Percentiles rank a stretch among this genome's conserved stretches.
These are phyloP conservation scores for Mikania micrantha DNA, from an alignment of 129 eudicot genomes.

Conservation along the genomic window DNA sequence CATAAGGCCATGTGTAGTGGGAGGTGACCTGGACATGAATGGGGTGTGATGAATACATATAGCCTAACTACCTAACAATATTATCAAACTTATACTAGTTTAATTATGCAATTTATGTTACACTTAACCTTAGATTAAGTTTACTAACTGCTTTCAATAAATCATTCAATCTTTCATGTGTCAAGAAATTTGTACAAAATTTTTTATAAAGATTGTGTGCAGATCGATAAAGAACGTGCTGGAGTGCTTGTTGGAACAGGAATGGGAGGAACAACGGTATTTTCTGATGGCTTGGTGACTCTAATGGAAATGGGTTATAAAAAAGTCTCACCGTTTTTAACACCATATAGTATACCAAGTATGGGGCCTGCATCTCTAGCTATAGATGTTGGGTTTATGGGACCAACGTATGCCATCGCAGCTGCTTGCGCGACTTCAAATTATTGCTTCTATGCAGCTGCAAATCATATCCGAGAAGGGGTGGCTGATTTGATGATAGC, in stretches of 20 bases:
- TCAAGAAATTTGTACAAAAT: background rate
- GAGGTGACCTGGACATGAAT: too few species aligned
- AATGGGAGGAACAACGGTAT: too few species aligned
- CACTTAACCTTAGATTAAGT: too few species aligned
- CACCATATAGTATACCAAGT: too few species aligned
- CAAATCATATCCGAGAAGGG: slow-evolving; percentile 35
- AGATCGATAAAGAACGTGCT: slow-evolving; percentile 68
- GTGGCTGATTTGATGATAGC: slow-evolving; percentile 35
- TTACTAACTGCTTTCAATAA: too few species aligned
- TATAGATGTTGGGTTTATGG: slow-evolving; percentile 44
- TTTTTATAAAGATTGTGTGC: slow-evolving; percentile 8
- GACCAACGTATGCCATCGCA: slow-evolving; percentile 38
- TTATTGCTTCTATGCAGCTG: slow-evolving; percentile 29
- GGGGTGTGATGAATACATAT: too few species aligned
- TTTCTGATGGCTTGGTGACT: too few species aligned
- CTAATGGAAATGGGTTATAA: slow-evolving; percentile 57
- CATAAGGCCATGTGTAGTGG: too few species aligned
- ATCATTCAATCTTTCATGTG: background rate
- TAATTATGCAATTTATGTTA: too few species aligned
- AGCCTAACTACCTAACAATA: too few species aligned
- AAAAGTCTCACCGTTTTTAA: slow-evolving; percentile 44
- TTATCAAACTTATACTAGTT: too few species aligned
- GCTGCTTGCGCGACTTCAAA: slow-evolving; percentile 42
- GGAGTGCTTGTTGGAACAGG: slow-evolving; percentile 83
- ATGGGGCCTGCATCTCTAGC: slow-evolving; percentile 72